Percentiles rank a stretch among this genome's conserved stretches.
These are phyloP conservation scores for Mucor sp. DNA, from an alignment of 371 early-diverging fungal species.

Conservation along the genomic window DNA sequence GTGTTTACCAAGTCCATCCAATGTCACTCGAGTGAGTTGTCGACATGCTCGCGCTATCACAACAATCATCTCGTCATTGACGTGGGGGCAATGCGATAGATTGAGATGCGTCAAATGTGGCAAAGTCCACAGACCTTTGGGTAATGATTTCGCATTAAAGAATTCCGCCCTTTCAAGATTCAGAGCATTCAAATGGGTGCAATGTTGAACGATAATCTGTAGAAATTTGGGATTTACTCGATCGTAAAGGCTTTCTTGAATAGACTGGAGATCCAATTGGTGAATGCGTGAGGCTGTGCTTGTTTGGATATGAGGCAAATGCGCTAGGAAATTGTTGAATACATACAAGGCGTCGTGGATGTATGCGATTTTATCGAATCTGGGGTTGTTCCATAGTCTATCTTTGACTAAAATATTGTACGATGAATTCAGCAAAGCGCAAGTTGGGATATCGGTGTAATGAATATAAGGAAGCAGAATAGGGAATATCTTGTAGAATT, in stretches of 20 bases:
- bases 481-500: not conserved
- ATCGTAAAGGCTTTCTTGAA: slow-evolving; percentile 37
- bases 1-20: slow-evolving; percentile 24
- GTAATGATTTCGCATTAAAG: slow-evolving; percentile 17
- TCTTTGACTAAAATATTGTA: not conserved
- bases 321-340: slow-evolving; percentile 28
- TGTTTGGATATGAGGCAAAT: slow-evolving; percentile 17
- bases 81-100: slow-evolving; percentile 30
- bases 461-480: slow-evolving; percentile 2
- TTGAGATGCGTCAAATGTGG: slow-evolving; percentile 22
- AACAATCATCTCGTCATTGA: slow-evolving; percentile 35
- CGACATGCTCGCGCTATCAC: slow-evolving; percentile 29
- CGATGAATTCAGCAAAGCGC: not conserved
- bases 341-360: slow-evolving; percentile 23
- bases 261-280: slow-evolving; percentile 21
- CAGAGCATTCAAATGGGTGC: slow-evolving; percentile 16
- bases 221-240: slow-evolving; percentile 34
- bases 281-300: slow-evolving; percentile 8
- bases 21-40: slow-evolving; percentile 9
- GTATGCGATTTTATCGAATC: slow-evolving; percentile 10
- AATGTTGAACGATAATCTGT: slow-evolving; percentile 13
- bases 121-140: slow-evolving; percentile 7
- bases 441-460: not conserved
- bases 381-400: not conserved
- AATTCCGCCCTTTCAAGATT: slow-evolving; percentile 22